Evolutionary conservation across 1,284 basidiomycete genomes (phyloP).

Genomic region (Trichosporon sp.): DNA sequence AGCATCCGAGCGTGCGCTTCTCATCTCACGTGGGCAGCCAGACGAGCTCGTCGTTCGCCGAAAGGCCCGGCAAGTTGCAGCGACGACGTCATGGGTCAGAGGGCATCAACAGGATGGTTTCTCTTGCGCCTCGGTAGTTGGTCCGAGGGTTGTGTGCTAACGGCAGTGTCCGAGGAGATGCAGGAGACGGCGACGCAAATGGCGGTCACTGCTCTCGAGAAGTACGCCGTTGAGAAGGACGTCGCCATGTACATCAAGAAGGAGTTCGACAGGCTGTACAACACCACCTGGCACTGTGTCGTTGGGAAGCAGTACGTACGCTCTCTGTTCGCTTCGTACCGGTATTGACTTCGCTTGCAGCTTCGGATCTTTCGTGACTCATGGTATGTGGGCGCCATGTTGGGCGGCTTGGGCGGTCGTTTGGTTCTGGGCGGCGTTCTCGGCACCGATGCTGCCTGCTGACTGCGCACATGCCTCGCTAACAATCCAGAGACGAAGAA

Average conservation of each 20-base stretch:
- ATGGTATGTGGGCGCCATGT: constrained; percentile 58
- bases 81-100: not conserved
- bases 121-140: not conserved
- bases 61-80: no score
- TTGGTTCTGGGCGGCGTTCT: not conserved
- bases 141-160: not conserved
- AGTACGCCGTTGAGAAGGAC: constrained; percentile 93
- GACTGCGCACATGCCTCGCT: not conserved
- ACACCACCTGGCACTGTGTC: constrained; percentile 84
- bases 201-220: constrained; percentile 74
- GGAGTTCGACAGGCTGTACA: constrained; percentile 86
- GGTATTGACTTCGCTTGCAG: constrained; percentile 24
- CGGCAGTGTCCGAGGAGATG: constrained; percentile 78
- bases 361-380: constrained; percentile 95
- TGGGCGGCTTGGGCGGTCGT: not conserved
- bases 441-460: not conserved
- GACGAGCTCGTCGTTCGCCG: no score
- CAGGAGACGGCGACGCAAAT: constrained; percentile 87
- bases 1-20: no score
- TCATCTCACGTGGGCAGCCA: no score
- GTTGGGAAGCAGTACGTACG: constrained; percentile 74
- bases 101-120: not conserved
- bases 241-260: constrained; percentile 97
- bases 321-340: not conserved
- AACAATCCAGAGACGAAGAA: constrained; percentile 74